Evolutionary conservation across 331 rosid species (phyloP).

Genomic region (Quercus tomentella): DNA sequence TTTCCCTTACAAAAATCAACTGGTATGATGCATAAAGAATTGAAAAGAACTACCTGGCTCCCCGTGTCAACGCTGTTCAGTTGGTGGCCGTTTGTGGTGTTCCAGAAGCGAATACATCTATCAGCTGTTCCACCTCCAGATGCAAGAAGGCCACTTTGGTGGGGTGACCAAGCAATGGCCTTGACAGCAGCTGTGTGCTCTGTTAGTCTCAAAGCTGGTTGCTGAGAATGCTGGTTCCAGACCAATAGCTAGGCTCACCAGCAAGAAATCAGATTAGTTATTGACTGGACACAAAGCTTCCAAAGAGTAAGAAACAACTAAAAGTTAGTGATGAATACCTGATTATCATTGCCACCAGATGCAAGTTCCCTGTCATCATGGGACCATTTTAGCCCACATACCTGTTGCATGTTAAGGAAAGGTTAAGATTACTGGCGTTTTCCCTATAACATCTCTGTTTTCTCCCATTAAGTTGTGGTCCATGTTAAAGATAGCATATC

Average conservation of each 20-base stretch:
- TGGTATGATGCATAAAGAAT: background rate
- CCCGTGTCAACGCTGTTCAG: constrained; percentile 86
- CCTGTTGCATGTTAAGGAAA: constrained; percentile 37
- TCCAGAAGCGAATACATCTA: constrained; percentile 97
- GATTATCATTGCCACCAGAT: constrained; percentile 99
- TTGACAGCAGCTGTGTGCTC: constrained; percentile 98
- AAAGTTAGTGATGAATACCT: constrained; percentile 34
- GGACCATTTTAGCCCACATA: constrained; percentile 98
- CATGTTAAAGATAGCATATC: too few relatives aligned
- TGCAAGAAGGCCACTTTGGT: constrained; percentile 82
- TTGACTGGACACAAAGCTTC: background rate
- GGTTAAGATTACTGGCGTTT: background rate
- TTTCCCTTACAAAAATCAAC: background rate
- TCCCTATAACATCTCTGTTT: too few relatives aligned
- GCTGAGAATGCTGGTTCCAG: constrained; percentile 96
- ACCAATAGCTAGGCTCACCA: constrained; percentile 65
- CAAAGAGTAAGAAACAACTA: background rate
- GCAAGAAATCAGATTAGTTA: constrained; percentile 11
- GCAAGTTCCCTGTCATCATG: constrained; percentile 96
- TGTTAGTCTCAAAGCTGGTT: constrained; percentile 71
- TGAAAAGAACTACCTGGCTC: constrained; percentile 63
- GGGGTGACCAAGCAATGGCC: constrained; percentile 99
- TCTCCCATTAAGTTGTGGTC: too few relatives aligned
- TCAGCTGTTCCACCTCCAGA: constrained; percentile 99
- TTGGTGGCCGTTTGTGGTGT: constrained; percentile 92